Conservation (phyloP, 1,284 basidiomycete genomes). For the Ceratobasidium sp. region DNA sequence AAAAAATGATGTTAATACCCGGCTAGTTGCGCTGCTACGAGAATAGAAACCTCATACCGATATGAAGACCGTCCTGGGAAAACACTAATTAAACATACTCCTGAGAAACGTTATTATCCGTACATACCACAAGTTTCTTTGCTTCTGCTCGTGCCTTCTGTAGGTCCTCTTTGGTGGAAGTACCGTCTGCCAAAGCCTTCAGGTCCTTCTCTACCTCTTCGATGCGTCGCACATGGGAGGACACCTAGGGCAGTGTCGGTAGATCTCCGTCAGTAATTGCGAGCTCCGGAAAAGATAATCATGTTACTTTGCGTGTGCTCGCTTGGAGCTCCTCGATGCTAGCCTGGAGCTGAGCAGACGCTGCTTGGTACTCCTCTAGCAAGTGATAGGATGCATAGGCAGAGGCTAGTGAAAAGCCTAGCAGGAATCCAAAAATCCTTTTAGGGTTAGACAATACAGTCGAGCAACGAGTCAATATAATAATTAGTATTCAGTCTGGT, state of each 20-base stretch:
- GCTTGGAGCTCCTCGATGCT: slow-evolving; percentile 85
- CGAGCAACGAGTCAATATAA: background rate
- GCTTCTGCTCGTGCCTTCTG: slow-evolving; percentile 74
- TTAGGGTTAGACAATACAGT: slow-evolving; percentile 42
- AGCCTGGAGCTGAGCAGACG: slow-evolving; percentile 79
- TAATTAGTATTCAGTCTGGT: too few relatives aligned
- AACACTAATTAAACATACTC: background rate
- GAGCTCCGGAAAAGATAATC: background rate
- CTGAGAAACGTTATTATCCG: background rate
- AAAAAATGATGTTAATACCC: slow-evolving; percentile 3
- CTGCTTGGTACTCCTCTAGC: slow-evolving; percentile 86
- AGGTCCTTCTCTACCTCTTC: slow-evolving; percentile 87
- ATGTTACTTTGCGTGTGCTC: slow-evolving; percentile 75
- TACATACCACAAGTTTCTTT: slow-evolving; percentile 74
- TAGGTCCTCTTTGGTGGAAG: slow-evolving; percentile 78
- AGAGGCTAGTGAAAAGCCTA: slow-evolving; percentile 79
- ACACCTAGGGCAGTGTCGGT: slow-evolving; percentile 60
- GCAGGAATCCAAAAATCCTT: slow-evolving; percentile 85
- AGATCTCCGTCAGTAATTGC: background rate
- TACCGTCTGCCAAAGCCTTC: slow-evolving; percentile 69
- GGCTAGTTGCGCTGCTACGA: background rate
- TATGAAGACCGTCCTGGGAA: slow-evolving; percentile 67
- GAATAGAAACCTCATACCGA: slow-evolving; percentile 58
- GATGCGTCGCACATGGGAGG: slow-evolving; percentile 81
- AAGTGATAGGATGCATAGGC: slow-evolving; percentile 85